These are phyloP conservation scores for Hypocrella siamensis DNA, from an alignment of 2,329 filamentous ascomycete genomes.

Conservation along the genomic window DNA sequence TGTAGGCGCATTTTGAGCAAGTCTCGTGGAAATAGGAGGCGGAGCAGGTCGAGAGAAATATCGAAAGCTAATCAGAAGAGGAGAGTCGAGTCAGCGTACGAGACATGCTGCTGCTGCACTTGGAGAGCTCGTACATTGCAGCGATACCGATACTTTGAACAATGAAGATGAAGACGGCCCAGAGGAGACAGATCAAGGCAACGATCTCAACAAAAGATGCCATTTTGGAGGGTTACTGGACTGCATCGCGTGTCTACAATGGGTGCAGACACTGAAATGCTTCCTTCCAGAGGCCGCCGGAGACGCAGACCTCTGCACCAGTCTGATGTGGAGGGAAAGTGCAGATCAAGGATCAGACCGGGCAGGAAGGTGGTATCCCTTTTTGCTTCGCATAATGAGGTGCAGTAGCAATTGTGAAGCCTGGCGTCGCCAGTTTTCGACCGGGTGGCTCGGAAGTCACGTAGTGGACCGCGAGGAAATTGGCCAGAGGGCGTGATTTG, in stretches of 20 bases:
- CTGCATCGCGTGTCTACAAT: slow-evolving; percentile 3
- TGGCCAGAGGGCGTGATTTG: too few species aligned
- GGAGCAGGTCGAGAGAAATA: slow-evolving; percentile 33
- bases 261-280: neutral
- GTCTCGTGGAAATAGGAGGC: slow-evolving; percentile 33
- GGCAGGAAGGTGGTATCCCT: too few species aligned
- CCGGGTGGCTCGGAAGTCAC: too few species aligned
- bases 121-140: too few species aligned
- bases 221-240: slow-evolving; percentile 9
- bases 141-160: slow-evolving; percentile 41
- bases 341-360: too few species aligned
- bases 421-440: too few species aligned
- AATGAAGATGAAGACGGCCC: slow-evolving; percentile 34
- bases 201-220: slow-evolving; percentile 17
- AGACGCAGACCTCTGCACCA: neutral
- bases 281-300: neutral
- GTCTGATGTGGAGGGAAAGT: neutral
- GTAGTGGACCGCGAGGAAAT: too few species aligned
- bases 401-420: too few species aligned
- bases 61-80: slow-evolving; percentile 24
- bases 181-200: slow-evolving; percentile 33
- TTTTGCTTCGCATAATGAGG: too few species aligned
- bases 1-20: slow-evolving; percentile 48
- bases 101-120: too few species aligned
- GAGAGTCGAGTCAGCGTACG: too few species aligned